Evolutionary conservation across 169 alveolate species (phyloP), one percentile per base, ranked within the genome.

Genomic region (Plasmodium vinckei): DNA sequence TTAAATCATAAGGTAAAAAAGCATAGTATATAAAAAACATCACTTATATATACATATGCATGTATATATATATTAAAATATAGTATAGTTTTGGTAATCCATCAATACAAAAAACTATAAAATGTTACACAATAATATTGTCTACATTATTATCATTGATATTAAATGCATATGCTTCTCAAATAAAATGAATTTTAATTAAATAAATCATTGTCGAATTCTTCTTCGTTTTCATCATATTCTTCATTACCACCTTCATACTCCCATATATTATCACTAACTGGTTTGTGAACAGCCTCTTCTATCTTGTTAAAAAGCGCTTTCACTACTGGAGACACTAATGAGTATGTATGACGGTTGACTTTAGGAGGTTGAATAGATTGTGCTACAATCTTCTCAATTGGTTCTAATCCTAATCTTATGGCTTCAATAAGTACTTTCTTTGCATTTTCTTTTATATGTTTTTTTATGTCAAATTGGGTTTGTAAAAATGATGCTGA

Each of bases 401-500:
- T n/a, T 84, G 91, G 86, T 27, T 21, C 84, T 39, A 84, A 56
- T 46, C 73, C 91, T 69, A 46, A 64, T 69, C 60, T 84, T 39
- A 69, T n/a, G 15, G 64, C 84, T 84, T 68, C 91, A 42, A 19
- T 2, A 56, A 84, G 70, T 25, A 84, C 53, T 25, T 27, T 19
- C 57, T 84, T 84, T 42, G 91, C 91, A 46, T 71, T 49, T 13
- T 21, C 23, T 68, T 84, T 84, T 19, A 69, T 15, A 19, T 84
- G 71, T n/a, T 19, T 9, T 69, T 84, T 84, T 42, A 84, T 53
- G 57, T 84, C 86, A 59, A 84, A 84, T 49, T 54, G 57, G 17
- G 44, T 47, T 84, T 84, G 75, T 68, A 84, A 67, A 84, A 84
- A 84, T 39, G 91, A 68, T 68, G 87, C 42, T 57, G 87, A 67